Base-by-base conservation (phyloP, 2,329 filamentous ascomycete species). In the Alternaria alternata region DNA sequence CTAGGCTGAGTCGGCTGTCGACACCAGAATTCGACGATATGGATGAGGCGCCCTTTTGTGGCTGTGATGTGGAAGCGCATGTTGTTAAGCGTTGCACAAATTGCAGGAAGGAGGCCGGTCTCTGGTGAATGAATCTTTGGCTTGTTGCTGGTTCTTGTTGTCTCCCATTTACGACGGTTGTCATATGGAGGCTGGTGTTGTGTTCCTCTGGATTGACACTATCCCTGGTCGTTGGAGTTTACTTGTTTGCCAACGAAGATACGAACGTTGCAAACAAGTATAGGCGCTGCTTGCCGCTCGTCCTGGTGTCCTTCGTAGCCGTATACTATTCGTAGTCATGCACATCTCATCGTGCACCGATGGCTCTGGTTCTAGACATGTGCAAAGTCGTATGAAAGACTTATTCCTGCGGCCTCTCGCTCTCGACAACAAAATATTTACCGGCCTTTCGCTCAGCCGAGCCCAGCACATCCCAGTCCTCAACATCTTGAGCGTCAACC, bases 351-450 rank as follows among this genome's bases (percentile, higher is more conserved):
- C 20, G 20, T 20, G 20, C 20, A 20, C 20, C 20, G 20, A 20
- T 20, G 20, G 20, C 20, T 20, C 20, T 20, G 20, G 20, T 20
- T 20, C 20, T 20, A 20, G 20, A 20, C 20, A 3, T 20, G 20
- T 20, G 20, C 20, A 20, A 20, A 3, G 20, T 3, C 20, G 20
- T 20, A 20, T 3, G 20, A 12, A 16, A 18, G 34, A 20, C 7
- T 8, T 59, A 76, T 53, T 76, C 73, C 24, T 69, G 68, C 7
- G 72, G 64, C 54, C 83, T 85, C 34, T 83, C 84, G 66, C 86
- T 89, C 64, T 92, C 87, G 2, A 95, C 92, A 7, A 94, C 88
- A 68, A 96, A 94, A 71, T 89, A 96, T 65, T 85, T 87, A 14
- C 91, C 91, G 5, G 85, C 85, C 54, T 83, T 92, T 70, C 85